These are phyloP conservation scores for Botrytis fabae DNA, from an alignment of 2,329 filamentous ascomycete species.

Conservation along the genomic window DNA sequence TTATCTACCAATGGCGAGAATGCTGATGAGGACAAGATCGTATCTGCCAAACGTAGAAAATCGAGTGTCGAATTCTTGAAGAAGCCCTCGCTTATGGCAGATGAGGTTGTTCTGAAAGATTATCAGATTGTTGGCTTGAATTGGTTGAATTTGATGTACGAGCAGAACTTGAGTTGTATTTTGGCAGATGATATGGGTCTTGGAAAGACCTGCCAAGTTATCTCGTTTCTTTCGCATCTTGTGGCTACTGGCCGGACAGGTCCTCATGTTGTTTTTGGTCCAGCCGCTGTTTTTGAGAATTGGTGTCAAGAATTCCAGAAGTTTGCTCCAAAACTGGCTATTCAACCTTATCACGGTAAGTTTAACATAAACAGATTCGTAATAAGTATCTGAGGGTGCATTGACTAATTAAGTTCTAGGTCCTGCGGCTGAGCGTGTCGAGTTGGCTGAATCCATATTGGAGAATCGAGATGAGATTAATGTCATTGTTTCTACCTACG, in stretches of 20 bases:
- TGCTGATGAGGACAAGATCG: slow-evolving; percentile 46
- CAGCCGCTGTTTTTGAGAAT: slow-evolving; percentile 91
- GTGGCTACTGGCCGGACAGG: slow-evolving; percentile 67
- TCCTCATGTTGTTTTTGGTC: slow-evolving; percentile 83
- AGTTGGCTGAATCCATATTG: slow-evolving; percentile 66
- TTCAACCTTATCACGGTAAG: slow-evolving; percentile 65
- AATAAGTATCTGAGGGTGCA: not conserved
- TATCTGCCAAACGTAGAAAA: slow-evolving; percentile 31
- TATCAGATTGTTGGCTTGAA: slow-evolving; percentile 95
- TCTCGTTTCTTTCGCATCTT: slow-evolving; percentile 84
- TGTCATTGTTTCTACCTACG: slow-evolving; percentile 72
- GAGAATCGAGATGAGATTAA: slow-evolving; percentile 66
- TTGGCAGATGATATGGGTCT: slow-evolving; percentile 96
- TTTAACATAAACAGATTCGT: not conserved
- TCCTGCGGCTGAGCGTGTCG: slow-evolving; percentile 63
- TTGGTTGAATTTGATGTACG: slow-evolving; percentile 85
- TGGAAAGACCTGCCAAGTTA: slow-evolving; percentile 96
- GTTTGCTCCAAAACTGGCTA: slow-evolving; percentile 76
- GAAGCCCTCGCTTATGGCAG: slow-evolving; percentile 75
- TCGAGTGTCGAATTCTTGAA: slow-evolving; percentile 38
- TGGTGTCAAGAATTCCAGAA: slow-evolving; percentile 88
- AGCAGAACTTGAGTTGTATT: slow-evolving; percentile 79
- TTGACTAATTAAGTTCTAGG: slow-evolving; percentile 46
- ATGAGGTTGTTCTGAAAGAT: slow-evolving; percentile 78
- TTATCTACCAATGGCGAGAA: slow-evolving; percentile 44